These are phyloP conservation scores for Berberis thunbergii DNA, from an alignment of 164 flowering plant species.

Conservation along the genomic window DNA sequence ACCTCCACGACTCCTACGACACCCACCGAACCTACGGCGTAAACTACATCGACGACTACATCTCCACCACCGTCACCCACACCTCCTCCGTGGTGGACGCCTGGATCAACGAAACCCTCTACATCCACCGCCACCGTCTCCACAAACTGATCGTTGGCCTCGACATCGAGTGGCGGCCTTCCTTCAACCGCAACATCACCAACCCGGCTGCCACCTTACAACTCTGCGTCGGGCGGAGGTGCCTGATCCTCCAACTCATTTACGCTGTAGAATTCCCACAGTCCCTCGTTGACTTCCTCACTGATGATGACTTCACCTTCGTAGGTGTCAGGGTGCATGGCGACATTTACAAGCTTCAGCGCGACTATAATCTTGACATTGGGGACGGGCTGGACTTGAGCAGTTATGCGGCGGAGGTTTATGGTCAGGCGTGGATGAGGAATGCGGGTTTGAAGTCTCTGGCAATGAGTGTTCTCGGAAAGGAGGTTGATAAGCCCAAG, in stretches of 20 bases:
- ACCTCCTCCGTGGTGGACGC: constrained; percentile 1
- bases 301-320: constrained; percentile 7
- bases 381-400: constrained; percentile 14
- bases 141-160: neutral
- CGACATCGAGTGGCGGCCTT: constrained; percentile 6
- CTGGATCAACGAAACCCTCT: neutral
- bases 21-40: neutral
- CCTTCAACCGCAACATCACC: neutral
- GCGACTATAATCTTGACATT: constrained; percentile 11
- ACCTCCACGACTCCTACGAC: no score
- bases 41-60: neutral
- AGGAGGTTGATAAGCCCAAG: constrained; percentile 12
- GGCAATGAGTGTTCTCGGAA: constrained; percentile 12
- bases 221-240: neutral
- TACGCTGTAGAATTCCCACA: neutral
- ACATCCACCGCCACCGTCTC: neutral
- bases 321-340: constrained; percentile 19
- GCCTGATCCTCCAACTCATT: neutral
- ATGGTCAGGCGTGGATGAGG: constrained; percentile 2
- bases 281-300: neutral
- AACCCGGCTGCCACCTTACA: neutral
- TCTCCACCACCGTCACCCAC: constrained; percentile 14
- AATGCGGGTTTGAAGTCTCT: constrained; percentile 14
- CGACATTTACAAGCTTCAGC: constrained; percentile 16
- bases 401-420: constrained; percentile 10